A percentile compares a stretch with the other conserved stretches of the same genome.
These are phyloP conservation scores for Aspergillus felis DNA, from an alignment of 2,329 filamentous ascomycete genomes.

Conservation along the genomic window DNA sequence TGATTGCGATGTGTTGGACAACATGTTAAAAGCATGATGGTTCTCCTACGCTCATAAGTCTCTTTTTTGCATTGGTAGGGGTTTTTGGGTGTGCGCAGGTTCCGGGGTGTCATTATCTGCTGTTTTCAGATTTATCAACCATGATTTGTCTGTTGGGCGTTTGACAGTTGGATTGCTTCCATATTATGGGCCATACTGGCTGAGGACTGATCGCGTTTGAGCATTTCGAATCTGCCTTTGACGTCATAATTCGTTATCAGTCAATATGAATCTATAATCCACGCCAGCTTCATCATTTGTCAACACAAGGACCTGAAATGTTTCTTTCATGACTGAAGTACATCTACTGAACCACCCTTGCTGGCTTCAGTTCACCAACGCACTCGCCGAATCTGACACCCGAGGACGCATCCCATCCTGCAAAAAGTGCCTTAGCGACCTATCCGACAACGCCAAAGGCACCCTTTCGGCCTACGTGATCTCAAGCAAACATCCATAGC, in stretches of 20 bases:
- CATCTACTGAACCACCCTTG: background rate
- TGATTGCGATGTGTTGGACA: slow-evolving; percentile 7
- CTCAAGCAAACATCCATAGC: slow-evolving; percentile 27
- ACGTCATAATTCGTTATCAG: background rate
- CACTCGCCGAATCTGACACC: slow-evolving; percentile 31
- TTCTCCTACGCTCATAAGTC: background rate
- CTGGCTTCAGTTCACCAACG: slow-evolving; percentile 15
- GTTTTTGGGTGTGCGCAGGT: background rate
- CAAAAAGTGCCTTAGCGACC: slow-evolving; percentile 17
- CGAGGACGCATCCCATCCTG: slow-evolving; percentile 18
- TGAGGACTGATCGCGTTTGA: background rate
- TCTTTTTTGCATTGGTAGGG: slow-evolving; percentile 1
- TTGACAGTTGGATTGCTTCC: background rate
- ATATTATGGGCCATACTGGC: too few species aligned
- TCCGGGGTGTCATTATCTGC: background rate
- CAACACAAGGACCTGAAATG: background rate
- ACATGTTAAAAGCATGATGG: background rate
- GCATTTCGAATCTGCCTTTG: background rate
- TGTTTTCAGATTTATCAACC: background rate
- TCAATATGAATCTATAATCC: background rate
- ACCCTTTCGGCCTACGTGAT: slow-evolving; percentile 24
- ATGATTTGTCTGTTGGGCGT: background rate
- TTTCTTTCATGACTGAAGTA: background rate
- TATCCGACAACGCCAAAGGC: slow-evolving; percentile 13
- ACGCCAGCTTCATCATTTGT: background rate